Percentiles rank a stretch among this genome's conserved stretches.
Evolutionary conservation across 768 basidiomycete species (phyloP).

Genomic region (Tylopilus sp.): DNA sequence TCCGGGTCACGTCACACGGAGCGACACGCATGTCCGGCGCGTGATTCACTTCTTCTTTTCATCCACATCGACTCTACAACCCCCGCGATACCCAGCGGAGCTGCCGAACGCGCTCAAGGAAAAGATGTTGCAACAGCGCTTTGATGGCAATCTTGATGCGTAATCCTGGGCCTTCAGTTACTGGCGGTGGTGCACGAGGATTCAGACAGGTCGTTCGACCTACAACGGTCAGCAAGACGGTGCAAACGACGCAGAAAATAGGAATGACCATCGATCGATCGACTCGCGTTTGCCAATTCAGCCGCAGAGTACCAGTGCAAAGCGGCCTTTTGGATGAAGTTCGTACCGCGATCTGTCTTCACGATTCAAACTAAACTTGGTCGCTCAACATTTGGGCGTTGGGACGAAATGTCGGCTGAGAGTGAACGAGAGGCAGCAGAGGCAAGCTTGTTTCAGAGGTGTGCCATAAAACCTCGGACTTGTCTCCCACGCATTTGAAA

Average conservation of each 20-base stretch:
- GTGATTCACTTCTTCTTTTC: constrained; percentile 4
- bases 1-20: constrained; percentile 9
- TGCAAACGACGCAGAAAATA: constrained; percentile 6
- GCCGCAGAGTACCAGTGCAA: constrained; percentile 6
- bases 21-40: constrained; percentile 9
- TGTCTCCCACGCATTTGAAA: constrained; percentile 17
- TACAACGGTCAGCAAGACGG: constrained; percentile 2
- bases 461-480: constrained; percentile 18
- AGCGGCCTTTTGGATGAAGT: not conserved
- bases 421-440: not conserved
- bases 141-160: constrained; percentile 1
- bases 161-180: not conserved
- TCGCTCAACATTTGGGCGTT: not conserved
- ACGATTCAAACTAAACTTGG: constrained; percentile 7
- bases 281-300: constrained; percentile 21
- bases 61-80: constrained; percentile 5
- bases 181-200: constrained; percentile 3
- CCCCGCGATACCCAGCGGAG: not conserved
- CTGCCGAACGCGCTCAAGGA: not conserved
- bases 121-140: constrained; percentile 1
- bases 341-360: constrained; percentile 6
- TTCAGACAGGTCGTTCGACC: not conserved
- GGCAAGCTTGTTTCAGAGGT: constrained; percentile 3
- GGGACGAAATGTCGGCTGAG: not conserved
- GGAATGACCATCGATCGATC: constrained; percentile 13